Evolutionary conservation across 768 basidiomycete genomes (phyloP), one percentile per base, ranked within the genome.

Genomic region (Mycena capillaripes): DNA sequence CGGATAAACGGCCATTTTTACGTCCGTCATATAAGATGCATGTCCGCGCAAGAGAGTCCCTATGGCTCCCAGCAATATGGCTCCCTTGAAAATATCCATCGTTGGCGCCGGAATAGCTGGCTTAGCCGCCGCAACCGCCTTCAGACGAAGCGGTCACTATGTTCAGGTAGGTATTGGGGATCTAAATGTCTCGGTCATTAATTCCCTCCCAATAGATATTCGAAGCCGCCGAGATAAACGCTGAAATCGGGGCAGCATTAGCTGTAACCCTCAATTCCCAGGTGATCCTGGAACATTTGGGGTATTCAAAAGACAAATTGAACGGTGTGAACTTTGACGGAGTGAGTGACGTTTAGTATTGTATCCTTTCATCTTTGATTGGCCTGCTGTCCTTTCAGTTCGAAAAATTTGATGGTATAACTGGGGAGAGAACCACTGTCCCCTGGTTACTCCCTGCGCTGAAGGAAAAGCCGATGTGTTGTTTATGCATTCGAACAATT

Each of bases 51-150:
- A n/a, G n/a, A n/a, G n/a, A n/a, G n/a, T n/a, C n/a, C n/a, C n/a
- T n/a, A n/a, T n/a, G n/a, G n/a, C n/a, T 10, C 2, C 38, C 38
- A 38, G n/a, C n/a, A n/a, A n/a, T n/a, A n/a, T n/a, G n/a, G n/a
- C 42, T 44, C 29, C 19, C 11, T 40, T 21, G 25, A 38, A 23
- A 5, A 11, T 58, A 7, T 58, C 57, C 34, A 63, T 65, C 38
- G 64, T 65, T 9, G 64, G 64, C 7, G 64, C 64, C 9, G 64
- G 64, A 2, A 65, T 65, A 16, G 64, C 36, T 4, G 64, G 64
- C 21, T 9, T 65, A 21, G 36, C 64, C 1, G 64, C 53, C 2
- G 50, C 64, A 21, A 53, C 27, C 9, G 64, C 64, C 23, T 19
- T 65, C 5, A 16, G 64, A 23, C 34, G 64, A 4, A 65, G 50